Evolutionary conservation across 306 rosid species (phyloP).

Genomic region (Datisca glomerata): DNA sequence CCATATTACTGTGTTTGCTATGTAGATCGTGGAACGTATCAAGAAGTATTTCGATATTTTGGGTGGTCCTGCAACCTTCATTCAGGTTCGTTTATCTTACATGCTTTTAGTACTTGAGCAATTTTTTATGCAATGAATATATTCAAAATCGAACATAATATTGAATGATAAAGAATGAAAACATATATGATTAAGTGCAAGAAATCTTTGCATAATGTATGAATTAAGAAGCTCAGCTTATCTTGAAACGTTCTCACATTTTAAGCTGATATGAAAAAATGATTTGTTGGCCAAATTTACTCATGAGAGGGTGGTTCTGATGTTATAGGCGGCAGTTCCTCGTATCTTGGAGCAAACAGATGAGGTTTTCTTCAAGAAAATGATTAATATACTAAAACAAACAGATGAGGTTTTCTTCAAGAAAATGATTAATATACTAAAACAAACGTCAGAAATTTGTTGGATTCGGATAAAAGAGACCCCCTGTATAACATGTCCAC

Average conservation of each 20-base stretch:
- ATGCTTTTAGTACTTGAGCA: not conserved
- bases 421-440: constrained; percentile 47
- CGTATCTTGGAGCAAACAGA: constrained; percentile 49
- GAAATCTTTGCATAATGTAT: not conserved
- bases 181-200: no score
- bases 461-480: constrained; percentile 46
- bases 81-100: constrained; percentile 44
- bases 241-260: not conserved
- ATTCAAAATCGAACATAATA: no score
- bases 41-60: constrained; percentile 73
- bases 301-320: constrained; percentile 15
- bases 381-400: no score
- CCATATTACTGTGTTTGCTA: not conserved
- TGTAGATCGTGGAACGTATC: constrained; percentile 59
- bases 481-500: constrained; percentile 64
- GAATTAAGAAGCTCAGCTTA: no score
- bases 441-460: constrained; percentile 49
- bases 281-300: not conserved
- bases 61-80: constrained; percentile 95
- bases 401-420: constrained; percentile 67
- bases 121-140: not conserved
- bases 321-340: constrained; percentile 82
- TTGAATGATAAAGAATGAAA: no score
- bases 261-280: no score
- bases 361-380: no score